phyloP scores from a whole-genome alignment of 2,329 filamentous ascomycete species.

The Pyrenochaeta sp. region DNA sequence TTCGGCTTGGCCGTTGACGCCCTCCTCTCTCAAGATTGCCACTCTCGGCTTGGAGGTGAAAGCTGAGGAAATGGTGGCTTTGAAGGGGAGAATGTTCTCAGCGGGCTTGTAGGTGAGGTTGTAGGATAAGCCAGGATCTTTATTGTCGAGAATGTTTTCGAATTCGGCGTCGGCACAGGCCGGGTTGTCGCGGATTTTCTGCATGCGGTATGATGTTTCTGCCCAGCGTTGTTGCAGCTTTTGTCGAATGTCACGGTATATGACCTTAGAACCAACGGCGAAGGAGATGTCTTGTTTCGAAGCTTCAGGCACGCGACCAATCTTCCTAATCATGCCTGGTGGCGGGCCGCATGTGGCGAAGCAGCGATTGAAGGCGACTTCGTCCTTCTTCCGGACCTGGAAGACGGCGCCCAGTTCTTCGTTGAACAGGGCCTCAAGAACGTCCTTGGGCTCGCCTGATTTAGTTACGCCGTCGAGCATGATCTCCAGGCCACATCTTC shows the following conservation, averaged over 20 bases:
- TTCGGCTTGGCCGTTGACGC: conserved; percentile 94
- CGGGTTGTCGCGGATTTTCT: conserved; percentile 88
- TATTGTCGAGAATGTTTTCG: conserved; percentile 74
- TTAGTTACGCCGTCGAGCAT: conserved; percentile 77
- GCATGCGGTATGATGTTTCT: conserved; percentile 88
- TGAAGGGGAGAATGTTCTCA: conserved; percentile 77
- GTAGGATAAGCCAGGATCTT: conserved; percentile 85
- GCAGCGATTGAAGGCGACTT: conserved; percentile 85
- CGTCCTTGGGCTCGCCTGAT: conserved; percentile 67
- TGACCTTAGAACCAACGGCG: conserved; percentile 71
- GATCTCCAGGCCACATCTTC: conserved; percentile 85
- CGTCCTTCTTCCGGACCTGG: conserved; percentile 86
- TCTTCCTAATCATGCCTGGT: conserved; percentile 80
- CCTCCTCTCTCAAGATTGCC: conserved; percentile 93
- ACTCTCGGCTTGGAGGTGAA: conserved; percentile 76
- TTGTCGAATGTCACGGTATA: conserved; percentile 74
- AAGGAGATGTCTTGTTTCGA: conserved; percentile 80
- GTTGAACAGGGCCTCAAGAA: conserved; percentile 87
- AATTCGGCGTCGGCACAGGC: conserved; percentile 86
- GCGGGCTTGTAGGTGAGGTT: conserved; percentile 81
- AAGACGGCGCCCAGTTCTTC: conserved; percentile 96
- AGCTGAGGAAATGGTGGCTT: conserved; percentile 67
- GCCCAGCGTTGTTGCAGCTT: conserved; percentile 89
- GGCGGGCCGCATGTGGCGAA: conserved; percentile 91
- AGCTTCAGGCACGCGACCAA: conserved; percentile 76